These are phyloP conservation scores for Cercophora samala DNA, from an alignment of 495 filamentous ascomycete species.

Conservation along the genomic window DNA sequence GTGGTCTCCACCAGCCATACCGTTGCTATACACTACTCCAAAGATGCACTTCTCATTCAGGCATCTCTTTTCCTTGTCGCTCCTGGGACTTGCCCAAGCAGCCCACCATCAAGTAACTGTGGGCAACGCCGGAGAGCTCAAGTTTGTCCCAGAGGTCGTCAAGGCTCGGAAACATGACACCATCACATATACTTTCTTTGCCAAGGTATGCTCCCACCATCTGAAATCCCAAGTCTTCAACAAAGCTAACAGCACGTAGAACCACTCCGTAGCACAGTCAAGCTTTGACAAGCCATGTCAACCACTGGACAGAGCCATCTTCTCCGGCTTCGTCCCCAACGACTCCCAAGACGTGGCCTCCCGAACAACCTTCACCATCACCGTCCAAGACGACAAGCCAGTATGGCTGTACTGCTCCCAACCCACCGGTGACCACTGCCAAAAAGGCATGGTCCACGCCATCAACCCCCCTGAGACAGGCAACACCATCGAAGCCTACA, in stretches of 20 bases:
- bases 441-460: slow-evolving; percentile 41
- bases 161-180: slow-evolving; percentile 41
- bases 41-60: slow-evolving; percentile 31
- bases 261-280: slow-evolving; percentile 60
- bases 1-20: background rate
- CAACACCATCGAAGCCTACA: slow-evolving; percentile 37
- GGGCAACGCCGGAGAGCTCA: slow-evolving; percentile 38
- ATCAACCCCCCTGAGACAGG: slow-evolving; percentile 36
- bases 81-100: slow-evolving; percentile 31
- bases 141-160: slow-evolving; percentile 36
- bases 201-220: slow-evolving; percentile 34
- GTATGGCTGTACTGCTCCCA: slow-evolving; percentile 60
- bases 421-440: slow-evolving; percentile 40
- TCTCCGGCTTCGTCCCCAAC: slow-evolving; percentile 48
- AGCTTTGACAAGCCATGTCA: slow-evolving; percentile 58
- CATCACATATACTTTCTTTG: slow-evolving; percentile 60
- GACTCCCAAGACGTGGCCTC: slow-evolving; percentile 32
- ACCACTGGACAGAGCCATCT: slow-evolving; percentile 47
- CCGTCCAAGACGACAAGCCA: slow-evolving; percentile 51
- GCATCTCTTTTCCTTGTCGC: slow-evolving; percentile 28
- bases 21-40: slow-evolving; percentile 1
- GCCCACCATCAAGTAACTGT: slow-evolving; percentile 36
- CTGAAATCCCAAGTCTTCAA: background rate
- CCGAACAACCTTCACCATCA: slow-evolving; percentile 51
- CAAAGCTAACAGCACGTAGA: slow-evolving; percentile 30